Evolutionary conservation across 73 alveolate genomes (phyloP).

Genomic region (Paramecium tetraurelia): DNA sequence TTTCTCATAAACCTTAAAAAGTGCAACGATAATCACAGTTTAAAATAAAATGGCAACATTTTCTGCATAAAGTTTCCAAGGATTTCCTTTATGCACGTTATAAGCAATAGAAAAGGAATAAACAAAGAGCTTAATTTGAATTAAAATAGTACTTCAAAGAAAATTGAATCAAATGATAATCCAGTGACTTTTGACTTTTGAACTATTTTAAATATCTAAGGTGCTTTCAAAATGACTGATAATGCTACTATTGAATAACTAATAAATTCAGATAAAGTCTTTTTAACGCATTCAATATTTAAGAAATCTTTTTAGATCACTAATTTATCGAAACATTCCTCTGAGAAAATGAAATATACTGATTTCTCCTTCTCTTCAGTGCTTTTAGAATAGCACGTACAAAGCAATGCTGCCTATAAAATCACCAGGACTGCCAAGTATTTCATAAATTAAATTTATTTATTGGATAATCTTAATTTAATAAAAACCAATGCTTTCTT

Average conservation of each 20-base stretch:
- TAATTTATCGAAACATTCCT: conserved; percentile 1
- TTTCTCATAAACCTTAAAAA: background rate
- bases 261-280: background rate
- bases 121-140: background rate
- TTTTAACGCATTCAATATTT: conserved; percentile 7
- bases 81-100: background rate
- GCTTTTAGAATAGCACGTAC: background rate
- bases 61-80: conserved; percentile 1
- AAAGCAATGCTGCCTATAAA: background rate
- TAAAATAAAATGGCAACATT: background rate
- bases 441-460: background rate
- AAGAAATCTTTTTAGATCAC: background rate
- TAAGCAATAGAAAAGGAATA: conserved; percentile 34
- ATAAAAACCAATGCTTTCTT: background rate
- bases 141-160: background rate
- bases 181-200: background rate
- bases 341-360: background rate
- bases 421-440: background rate
- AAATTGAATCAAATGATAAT: conserved; percentile 22
- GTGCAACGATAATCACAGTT: background rate
- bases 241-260: background rate
- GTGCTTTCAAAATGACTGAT: conserved; percentile 36
- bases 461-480: background rate
- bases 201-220: background rate
- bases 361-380: background rate